A percentile compares a stretch with the other conserved stretches of the same genome.
Evolutionary conservation across 2,329 filamentous ascomycete species (phyloP).

Genomic region (Ambrosiella cleistominuta): DNA sequence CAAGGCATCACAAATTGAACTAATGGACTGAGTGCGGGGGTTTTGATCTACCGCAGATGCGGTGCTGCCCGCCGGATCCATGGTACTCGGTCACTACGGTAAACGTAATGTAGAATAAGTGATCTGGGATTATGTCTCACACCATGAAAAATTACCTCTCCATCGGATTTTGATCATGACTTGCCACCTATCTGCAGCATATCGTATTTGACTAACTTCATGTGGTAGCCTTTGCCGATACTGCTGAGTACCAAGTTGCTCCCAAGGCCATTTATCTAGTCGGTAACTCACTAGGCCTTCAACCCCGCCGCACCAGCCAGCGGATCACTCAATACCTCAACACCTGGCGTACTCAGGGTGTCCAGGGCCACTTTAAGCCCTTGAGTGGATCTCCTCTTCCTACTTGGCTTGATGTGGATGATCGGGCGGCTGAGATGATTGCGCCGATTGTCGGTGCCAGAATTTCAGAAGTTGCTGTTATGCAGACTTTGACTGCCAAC

Average conservation of each 20-base stretch:
- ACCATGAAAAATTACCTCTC: too few species aligned
- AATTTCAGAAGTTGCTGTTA: constrained; percentile 55
- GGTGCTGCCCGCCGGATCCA: background rate
- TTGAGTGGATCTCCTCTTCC: constrained; percentile 47
- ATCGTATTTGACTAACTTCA: background rate
- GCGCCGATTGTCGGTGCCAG: constrained; percentile 51
- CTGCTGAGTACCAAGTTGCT: background rate
- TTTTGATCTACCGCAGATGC: background rate
- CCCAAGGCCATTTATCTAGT: constrained; percentile 53
- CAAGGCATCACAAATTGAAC: background rate
- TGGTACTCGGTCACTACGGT: background rate
- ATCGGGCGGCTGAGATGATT: constrained; percentile 48
- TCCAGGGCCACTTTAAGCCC: constrained; percentile 60
- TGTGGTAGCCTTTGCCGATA: constrained; percentile 4
- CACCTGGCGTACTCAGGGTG: constrained; percentile 64
- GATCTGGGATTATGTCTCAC: background rate
- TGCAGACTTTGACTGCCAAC: constrained; percentile 68
- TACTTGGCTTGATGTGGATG: constrained; percentile 59
- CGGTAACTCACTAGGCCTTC: constrained; percentile 75
- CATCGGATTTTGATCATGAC: background rate
- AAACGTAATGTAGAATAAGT: background rate
- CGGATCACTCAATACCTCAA: constrained; percentile 51
- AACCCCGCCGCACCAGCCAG: constrained; percentile 45
- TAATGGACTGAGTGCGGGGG: background rate
- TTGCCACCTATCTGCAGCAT: background rate